Evolutionary conservation across 2,329 filamentous ascomycete genomes (phyloP).

Genomic region (Gremmenia infestans): DNA sequence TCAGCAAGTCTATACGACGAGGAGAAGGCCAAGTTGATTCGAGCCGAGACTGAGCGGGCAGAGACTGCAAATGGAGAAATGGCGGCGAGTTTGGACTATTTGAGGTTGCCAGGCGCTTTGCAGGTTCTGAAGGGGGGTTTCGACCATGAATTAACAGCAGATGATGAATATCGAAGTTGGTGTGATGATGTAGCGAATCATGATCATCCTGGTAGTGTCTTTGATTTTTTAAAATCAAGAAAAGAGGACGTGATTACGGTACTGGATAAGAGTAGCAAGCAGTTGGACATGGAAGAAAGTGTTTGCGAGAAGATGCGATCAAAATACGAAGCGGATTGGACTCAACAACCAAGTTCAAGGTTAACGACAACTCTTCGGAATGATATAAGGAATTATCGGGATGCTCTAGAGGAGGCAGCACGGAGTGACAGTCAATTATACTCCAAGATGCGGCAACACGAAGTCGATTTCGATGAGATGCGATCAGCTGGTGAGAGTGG

Average conservation of each 20-base stretch:
- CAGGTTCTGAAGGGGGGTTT: conserved; percentile 90
- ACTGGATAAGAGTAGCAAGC: conserved; percentile 77
- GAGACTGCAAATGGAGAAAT: conserved; percentile 93
- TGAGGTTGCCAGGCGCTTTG: conserved; percentile 82
- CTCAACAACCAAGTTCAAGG: conserved; percentile 87
- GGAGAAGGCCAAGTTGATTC: conserved; percentile 92
- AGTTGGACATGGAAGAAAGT: conserved; percentile 93
- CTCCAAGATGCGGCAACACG: conserved; percentile 77
- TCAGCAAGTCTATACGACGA: conserved; percentile 96
- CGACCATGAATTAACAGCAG: conserved; percentile 81
- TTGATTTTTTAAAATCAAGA: conserved; percentile 72
- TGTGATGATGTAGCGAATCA: conserved; percentile 88
- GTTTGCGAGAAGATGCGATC: conserved; percentile 99
- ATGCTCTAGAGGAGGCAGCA: conserved; percentile 83
- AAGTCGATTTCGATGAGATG: conserved; percentile 93
- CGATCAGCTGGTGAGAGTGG: conserved; percentile 79
- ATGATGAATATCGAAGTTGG: conserved; percentile 90
- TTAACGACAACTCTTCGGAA: conserved; percentile 82
- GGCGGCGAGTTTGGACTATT: conserved; percentile 89
- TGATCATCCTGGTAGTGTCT: conserved; percentile 70
- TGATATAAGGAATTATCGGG: conserved; percentile 82
- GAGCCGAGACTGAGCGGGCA: conserved; percentile 89
- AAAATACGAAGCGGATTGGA: conserved; percentile 95
- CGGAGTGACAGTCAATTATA: conserved; percentile 82
- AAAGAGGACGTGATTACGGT: conserved; percentile 69